Conservation (phyloP, 192 early-diverging fungal genomes). For the Blastocladiella britannica region DNA sequence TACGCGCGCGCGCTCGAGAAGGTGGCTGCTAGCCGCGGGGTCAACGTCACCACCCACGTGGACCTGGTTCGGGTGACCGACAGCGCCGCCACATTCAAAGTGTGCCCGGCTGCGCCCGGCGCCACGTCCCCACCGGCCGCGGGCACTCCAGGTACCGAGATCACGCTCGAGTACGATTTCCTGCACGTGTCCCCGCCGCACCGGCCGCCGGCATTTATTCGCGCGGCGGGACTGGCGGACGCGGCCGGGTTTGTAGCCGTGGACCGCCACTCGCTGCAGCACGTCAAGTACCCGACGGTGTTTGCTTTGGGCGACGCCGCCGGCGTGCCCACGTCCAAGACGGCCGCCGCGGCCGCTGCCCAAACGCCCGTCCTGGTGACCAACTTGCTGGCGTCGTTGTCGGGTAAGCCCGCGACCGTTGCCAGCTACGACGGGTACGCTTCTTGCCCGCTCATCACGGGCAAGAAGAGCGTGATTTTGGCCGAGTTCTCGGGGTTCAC, state of each 20-base stretch:
- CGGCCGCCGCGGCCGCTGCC: conserved; percentile 66
- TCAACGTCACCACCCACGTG: no score
- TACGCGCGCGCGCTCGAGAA: conserved; percentile 48
- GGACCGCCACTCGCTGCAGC: conserved; percentile 54
- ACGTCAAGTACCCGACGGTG: conserved; percentile 53
- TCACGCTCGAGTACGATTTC: conserved; percentile 51
- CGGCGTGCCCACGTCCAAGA: conserved; percentile 73
- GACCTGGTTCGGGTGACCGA: no score
- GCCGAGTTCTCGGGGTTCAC: conserved; percentile 72
- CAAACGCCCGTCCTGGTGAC: conserved; percentile 52
- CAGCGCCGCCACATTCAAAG: no score
- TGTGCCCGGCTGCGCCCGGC: no score
- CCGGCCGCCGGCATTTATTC: conserved; percentile 59
- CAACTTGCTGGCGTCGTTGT: conserved; percentile 44
- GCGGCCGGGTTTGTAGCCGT: conserved; percentile 67
- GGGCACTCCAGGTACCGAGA: conserved; percentile 30
- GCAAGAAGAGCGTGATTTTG: conserved; percentile 55
- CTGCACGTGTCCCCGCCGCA: conserved; percentile 71
- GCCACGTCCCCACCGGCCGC: conserved; percentile 44
- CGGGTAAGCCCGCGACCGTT: conserved; percentile 20
- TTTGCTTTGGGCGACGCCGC: conserved; percentile 68
- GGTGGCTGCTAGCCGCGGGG: conserved; percentile 40
- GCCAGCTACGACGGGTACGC: conserved; percentile 65
- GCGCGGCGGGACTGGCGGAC: conserved; percentile 41
- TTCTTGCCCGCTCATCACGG: conserved; percentile 61